A percentile compares a stretch with the other conserved stretches of the same genome.
These are phyloP conservation scores for Aspergillus nanangensis DNA, from an alignment of 495 filamentous ascomycete species.

Conservation along the genomic window DNA sequence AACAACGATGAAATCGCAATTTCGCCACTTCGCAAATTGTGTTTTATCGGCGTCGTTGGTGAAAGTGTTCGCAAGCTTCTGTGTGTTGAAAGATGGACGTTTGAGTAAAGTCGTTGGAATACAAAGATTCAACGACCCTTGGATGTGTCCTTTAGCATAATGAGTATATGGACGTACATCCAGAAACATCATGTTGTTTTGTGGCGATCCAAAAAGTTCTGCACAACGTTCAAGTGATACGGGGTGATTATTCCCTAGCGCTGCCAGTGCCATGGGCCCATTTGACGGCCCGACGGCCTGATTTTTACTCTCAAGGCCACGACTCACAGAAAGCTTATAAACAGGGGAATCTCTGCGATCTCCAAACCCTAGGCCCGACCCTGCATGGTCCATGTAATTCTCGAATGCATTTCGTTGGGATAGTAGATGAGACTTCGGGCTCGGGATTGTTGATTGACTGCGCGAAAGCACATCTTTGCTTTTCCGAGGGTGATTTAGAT, in stretches of 20 bases:
- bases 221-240: conserved; percentile 62
- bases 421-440: conserved; percentile 63
- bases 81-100: conserved; percentile 83
- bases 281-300: neutral
- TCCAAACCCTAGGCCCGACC: conserved; percentile 18
- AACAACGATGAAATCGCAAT: conserved; percentile 71
- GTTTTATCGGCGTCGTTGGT: conserved; percentile 65
- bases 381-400: conserved; percentile 56
- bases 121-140: conserved; percentile 82
- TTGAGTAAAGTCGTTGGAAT: conserved; percentile 94
- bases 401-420: conserved; percentile 76
- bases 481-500: conserved; percentile 50
- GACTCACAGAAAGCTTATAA: conserved; percentile 15
- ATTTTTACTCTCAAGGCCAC: conserved; percentile 4
- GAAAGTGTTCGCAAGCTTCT: conserved; percentile 86
- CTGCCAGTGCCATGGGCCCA: neutral
- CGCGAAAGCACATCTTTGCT: conserved; percentile 71
- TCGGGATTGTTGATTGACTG: conserved; percentile 60
- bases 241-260: conserved; percentile 9
- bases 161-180: conserved; percentile 86
- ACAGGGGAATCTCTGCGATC: conserved; percentile 16
- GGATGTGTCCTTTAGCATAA: conserved; percentile 69
- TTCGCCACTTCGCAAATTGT: conserved; percentile 73
- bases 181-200: conserved; percentile 64
- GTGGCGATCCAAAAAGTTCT: conserved; percentile 55